A percentile compares a stretch with the other conserved stretches of the same genome.
Conservation (phyloP, 2,329 filamentous ascomycete genomes). For the Ophiocordyceps unilateralis region DNA sequence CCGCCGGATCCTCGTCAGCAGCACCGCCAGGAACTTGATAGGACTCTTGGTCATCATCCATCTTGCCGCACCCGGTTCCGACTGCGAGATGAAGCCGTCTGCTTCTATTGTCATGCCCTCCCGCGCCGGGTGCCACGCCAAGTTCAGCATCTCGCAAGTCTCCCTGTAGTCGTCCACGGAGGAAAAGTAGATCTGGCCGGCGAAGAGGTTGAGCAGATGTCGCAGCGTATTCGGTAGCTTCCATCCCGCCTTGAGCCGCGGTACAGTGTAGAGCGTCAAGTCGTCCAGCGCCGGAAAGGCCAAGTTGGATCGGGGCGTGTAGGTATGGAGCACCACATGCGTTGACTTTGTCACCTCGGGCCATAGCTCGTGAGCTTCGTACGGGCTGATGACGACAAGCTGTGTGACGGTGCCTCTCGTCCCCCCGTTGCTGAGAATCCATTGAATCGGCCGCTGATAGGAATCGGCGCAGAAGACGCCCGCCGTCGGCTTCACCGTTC, state of each 20-base stretch:
- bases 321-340: conserved; percentile 29
- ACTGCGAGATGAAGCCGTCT: background rate
- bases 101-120: background rate
- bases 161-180: background rate
- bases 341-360: conserved; percentile 15
- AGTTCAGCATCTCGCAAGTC: background rate
- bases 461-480: conserved; percentile 3
- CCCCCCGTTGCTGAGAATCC: conserved; percentile 6
- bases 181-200: conserved; percentile 1
- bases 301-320: conserved; percentile 26
- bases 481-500: background rate
- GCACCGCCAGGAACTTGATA: background rate
- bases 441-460: conserved; percentile 10
- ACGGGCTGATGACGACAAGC: conserved; percentile 41
- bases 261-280: conserved; percentile 7
- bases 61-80: background rate
- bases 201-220: background rate
- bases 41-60: background rate
- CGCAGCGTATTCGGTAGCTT: background rate
- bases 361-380: conserved; percentile 37
- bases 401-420: background rate
- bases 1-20: background rate
- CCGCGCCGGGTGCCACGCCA: background rate
- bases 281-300: conserved; percentile 5
- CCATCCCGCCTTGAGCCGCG: background rate